Evolutionary conservation across 305 asterid species (phyloP).

Genomic region (Fraxinus velutina): DNA sequence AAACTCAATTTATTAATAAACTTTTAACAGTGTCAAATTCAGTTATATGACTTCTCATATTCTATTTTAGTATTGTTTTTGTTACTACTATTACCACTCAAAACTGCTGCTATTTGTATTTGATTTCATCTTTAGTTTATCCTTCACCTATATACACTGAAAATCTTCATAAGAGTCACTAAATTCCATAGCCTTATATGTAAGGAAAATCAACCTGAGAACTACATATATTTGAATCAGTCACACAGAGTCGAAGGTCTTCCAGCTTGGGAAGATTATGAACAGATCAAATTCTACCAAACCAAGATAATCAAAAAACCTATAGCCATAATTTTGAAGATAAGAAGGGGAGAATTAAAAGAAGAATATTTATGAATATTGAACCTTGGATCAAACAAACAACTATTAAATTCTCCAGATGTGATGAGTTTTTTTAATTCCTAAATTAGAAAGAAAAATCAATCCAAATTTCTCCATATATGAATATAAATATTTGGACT

Average conservation of each 20-base stretch:
- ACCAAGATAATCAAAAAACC: not conserved
- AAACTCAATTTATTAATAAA: not conserved
- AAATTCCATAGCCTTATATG: not conserved
- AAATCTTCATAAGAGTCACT: not conserved
- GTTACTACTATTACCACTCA: not conserved
- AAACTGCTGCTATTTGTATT: not conserved
- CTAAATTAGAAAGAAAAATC: not conserved
- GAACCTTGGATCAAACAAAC: not conserved
- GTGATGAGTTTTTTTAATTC: not conserved
- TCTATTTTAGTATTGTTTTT: not conserved
- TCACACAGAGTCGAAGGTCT: not conserved
- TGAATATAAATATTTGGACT: not conserved
- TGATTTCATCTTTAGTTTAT: not conserved
- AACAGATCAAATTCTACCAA: not conserved
- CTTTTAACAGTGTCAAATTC: not conserved
- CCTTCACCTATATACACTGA: not conserved
- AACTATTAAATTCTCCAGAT: not conserved
- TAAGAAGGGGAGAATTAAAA: not conserved
- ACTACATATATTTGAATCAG: not conserved
- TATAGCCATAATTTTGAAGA: not conserved
- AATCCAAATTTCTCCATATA: not conserved
- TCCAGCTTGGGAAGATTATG: not conserved
- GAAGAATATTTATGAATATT: not conserved
- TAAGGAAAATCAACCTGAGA: not conserved
- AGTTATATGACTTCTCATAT: not conserved